Evolutionary conservation across 192 early-diverging fungal species (phyloP).

Genomic region (Thamnidium elegans): DNA sequence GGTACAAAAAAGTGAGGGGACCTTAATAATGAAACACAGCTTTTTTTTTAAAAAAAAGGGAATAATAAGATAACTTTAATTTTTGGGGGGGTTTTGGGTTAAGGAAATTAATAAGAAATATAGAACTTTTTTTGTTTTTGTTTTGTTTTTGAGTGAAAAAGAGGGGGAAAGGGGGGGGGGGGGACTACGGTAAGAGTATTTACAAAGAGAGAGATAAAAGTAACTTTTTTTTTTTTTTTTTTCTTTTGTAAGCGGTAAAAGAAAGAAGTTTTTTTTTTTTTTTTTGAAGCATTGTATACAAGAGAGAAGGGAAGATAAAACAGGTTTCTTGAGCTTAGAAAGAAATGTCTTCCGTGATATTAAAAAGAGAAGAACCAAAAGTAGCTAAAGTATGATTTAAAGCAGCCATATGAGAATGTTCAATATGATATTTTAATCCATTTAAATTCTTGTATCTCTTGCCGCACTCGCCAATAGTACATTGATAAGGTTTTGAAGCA

Average conservation of each 20-base stretch:
- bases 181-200: too few relatives aligned
- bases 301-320: too few relatives aligned
- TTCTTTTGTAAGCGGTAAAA: too few relatives aligned
- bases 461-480: slow-evolving; percentile 79
- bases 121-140: too few relatives aligned
- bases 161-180: too few relatives aligned
- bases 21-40: too few relatives aligned
- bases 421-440: slow-evolving; percentile 93
- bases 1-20: too few relatives aligned
- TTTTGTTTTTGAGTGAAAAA: too few relatives aligned
- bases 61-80: neutral
- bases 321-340: neutral
- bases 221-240: too few relatives aligned
- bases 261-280: too few relatives aligned
- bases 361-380: slow-evolving; percentile 29
- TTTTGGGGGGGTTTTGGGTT: neutral
- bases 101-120: too few relatives aligned
- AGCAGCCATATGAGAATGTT: slow-evolving; percentile 74
- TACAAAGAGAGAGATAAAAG: slow-evolving; percentile 1
- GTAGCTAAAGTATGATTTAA: slow-evolving; percentile 35
- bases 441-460: slow-evolving; percentile 97
- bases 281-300: neutral
- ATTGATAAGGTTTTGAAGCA: slow-evolving; percentile 68
- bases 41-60: neutral
- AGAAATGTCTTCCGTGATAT: neutral